Conservation (phyloP, 73 alveolate genomes). For the Tetrahymena elliotti region DNA sequence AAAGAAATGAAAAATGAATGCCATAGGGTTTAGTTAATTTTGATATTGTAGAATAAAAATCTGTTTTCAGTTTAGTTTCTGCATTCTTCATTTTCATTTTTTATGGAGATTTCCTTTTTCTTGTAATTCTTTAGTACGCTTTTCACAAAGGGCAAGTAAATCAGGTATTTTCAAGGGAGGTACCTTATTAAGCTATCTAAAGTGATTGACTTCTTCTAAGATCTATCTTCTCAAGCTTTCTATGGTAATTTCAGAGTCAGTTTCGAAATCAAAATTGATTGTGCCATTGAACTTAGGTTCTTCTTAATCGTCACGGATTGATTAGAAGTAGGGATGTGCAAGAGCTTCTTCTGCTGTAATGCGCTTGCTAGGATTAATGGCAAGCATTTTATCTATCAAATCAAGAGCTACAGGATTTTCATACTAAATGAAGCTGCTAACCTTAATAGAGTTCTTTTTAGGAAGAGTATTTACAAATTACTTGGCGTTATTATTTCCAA, state of each 20-base stretch:
- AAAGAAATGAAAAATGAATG: background rate
- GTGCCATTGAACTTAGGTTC: constrained; percentile 22
- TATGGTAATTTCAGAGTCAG: background rate
- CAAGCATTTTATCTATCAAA: constrained; percentile 29
- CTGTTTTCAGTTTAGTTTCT: background rate
- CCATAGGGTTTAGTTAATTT: background rate
- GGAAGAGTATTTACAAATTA: constrained; percentile 20
- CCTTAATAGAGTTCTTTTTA: background rate
- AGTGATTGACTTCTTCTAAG: constrained; percentile 21
- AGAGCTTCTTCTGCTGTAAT: constrained; percentile 17
- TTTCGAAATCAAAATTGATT: constrained; percentile 12
- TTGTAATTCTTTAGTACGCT: background rate
- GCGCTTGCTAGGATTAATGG: constrained; percentile 25
- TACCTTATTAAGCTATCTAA: constrained; percentile 10
- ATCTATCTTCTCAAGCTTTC: constrained; percentile 5
- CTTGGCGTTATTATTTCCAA: constrained; percentile 29
- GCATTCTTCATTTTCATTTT: background rate
- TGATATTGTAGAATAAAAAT: background rate
- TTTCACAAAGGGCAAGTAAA: background rate
- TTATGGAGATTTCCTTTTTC: background rate
- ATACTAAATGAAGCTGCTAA: constrained; percentile 10
- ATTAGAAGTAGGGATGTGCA: constrained; percentile 21
- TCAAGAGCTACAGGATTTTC: constrained; percentile 27
- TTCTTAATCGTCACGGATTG: constrained; percentile 22
- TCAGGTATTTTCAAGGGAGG: background rate